phyloP scores from a whole-genome alignment of 2,329 filamentous ascomycete species.

The Phialophora verrucosa region DNA sequence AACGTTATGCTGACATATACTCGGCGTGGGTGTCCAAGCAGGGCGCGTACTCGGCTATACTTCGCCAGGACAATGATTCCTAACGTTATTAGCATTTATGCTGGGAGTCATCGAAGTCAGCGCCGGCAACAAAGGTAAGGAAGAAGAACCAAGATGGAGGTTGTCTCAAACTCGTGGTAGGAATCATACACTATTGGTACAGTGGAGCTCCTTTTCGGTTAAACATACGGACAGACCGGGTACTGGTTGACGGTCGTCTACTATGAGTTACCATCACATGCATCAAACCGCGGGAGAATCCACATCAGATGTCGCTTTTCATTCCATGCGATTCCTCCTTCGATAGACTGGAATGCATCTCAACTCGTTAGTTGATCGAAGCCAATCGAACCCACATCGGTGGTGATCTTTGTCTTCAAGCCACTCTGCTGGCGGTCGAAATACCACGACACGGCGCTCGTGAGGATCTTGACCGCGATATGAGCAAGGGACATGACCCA shows the following conservation, averaged over 20 bases:
- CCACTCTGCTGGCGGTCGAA: conserved; percentile 6
- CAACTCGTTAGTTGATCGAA: conserved; percentile 5
- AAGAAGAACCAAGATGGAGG: not conserved
- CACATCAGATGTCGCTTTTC: not conserved
- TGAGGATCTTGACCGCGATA: conserved; percentile 2
- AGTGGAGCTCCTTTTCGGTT: not conserved
- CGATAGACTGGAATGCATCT: not conserved
- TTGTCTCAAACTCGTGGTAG: not conserved
- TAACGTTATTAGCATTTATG: conserved; percentile 6
- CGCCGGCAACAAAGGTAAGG: not conserved
- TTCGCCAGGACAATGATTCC: not conserved
- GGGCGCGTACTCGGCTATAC: not conserved
- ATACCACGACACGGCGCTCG: conserved; percentile 8
- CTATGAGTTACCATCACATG: too few species aligned
- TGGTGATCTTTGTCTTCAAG: conserved; percentile 7
- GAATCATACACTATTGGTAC: not conserved
- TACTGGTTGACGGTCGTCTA: not conserved
- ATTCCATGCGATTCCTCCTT: not conserved
- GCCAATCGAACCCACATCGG: not conserved
- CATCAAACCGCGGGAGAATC: not conserved
- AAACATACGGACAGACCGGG: not conserved
- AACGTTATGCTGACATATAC: not conserved
- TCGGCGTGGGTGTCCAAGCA: not conserved
- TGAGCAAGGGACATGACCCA: conserved; percentile 13
- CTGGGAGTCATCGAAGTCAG: not conserved